Evolutionary conservation across 805 yeast genomes (phyloP).

Genomic region (Suhomyces prunicola): DNA sequence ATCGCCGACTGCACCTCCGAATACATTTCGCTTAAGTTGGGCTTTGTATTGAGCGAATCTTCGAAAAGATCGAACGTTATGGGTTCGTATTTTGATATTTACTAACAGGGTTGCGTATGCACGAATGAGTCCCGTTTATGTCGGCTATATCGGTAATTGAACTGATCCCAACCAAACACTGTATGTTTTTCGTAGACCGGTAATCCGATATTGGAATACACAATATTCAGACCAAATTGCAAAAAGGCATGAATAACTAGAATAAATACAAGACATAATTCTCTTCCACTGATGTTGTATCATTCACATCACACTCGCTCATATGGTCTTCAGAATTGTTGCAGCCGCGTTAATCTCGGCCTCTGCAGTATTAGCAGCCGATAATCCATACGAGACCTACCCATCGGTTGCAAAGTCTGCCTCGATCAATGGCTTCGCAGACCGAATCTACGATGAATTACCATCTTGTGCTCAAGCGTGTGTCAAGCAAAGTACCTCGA

Average conservation of each 20-base stretch:
- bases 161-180: background rate
- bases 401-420: slow-evolving; percentile 49
- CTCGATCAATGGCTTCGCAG: slow-evolving; percentile 47
- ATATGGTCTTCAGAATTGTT: background rate
- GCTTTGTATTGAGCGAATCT: background rate
- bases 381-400: slow-evolving; percentile 30
- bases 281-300: background rate
- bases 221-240: background rate
- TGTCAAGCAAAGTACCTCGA: slow-evolving; percentile 32
- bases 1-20: background rate
- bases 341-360: background rate
- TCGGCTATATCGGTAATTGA: background rate
- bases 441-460: slow-evolving; percentile 11
- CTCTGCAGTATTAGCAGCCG: slow-evolving; percentile 1
- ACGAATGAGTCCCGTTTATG: background rate
- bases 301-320: background rate
- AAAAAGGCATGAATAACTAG: background rate
- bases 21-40: background rate
- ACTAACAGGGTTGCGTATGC: background rate
- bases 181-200: background rate
- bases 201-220: background rate
- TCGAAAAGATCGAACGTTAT: background rate
- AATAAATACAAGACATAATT: background rate
- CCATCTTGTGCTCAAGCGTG: slow-evolving; percentile 42
- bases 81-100: background rate